These are phyloP conservation scores for Sporothrix euskadiensis DNA, from an alignment of 2,329 filamentous ascomycete species.

Conservation along the genomic window DNA sequence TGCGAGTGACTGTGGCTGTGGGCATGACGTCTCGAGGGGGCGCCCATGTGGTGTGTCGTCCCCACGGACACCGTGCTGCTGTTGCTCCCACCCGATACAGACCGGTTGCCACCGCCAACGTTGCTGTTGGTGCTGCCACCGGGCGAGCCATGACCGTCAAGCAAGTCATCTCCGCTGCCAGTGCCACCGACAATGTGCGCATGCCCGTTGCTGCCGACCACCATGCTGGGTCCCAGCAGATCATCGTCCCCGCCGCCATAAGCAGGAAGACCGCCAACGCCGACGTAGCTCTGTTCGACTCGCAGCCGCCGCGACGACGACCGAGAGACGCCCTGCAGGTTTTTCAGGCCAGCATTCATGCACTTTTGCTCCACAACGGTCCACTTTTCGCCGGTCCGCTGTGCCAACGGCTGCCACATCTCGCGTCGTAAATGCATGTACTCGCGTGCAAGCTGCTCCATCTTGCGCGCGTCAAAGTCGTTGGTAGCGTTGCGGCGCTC, in stretches of 20 bases:
- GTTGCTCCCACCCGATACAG: constrained; percentile 37
- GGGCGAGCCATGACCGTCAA: constrained; percentile 45
- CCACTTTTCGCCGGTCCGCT: constrained; percentile 81
- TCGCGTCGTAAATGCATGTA: constrained; percentile 79
- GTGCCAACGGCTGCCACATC: constrained; percentile 76
- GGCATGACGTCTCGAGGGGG: neutral
- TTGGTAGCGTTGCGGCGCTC: constrained; percentile 67
- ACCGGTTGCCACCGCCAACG: constrained; percentile 37
- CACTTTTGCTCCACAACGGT: constrained; percentile 70
- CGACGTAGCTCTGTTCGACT: constrained; percentile 47
- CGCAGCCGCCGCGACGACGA: constrained; percentile 66
- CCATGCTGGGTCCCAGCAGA: neutral
- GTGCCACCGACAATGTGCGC: constrained; percentile 56
- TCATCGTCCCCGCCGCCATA: constrained; percentile 50
- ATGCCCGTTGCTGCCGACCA: constrained; percentile 52
- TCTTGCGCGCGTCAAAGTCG: constrained; percentile 75
- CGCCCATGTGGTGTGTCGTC: constrained; percentile 6
- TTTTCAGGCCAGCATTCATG: constrained; percentile 82
- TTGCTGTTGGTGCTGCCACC: constrained; percentile 38
- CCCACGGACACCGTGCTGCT: constrained; percentile 22
- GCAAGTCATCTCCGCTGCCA: constrained; percentile 58
- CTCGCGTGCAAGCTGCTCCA: constrained; percentile 71
- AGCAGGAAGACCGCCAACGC: constrained; percentile 65
- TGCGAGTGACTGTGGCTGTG: constrained; percentile 15
- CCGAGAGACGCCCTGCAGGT: constrained; percentile 69